These are phyloP conservation scores for Paramecium primaurelia DNA, from an alignment of 73 alveolate genomes.

Conservation along the genomic window DNA sequence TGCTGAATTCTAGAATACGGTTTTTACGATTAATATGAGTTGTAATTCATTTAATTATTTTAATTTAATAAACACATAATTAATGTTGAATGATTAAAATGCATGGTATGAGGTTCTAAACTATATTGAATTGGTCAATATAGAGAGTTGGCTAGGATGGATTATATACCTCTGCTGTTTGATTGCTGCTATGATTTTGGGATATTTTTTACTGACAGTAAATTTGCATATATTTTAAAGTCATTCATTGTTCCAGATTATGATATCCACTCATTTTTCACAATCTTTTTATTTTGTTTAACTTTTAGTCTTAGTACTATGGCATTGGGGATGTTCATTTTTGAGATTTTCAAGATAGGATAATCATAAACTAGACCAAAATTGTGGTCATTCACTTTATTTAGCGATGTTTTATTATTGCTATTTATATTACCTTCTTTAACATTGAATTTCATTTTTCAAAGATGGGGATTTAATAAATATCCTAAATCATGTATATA, in stretches of 20 bases:
- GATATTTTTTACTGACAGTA: constrained; percentile 17
- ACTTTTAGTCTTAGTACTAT: neutral
- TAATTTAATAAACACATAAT: neutral
- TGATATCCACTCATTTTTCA: neutral
- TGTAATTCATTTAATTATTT: neutral
- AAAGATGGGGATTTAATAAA: neutral
- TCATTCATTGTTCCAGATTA: constrained; percentile 35
- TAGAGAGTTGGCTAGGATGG: neutral
- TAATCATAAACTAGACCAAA: neutral
- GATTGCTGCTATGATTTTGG: neutral
- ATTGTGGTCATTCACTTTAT: neutral
- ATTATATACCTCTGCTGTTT: neutral
- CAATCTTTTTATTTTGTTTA: constrained; percentile 22
- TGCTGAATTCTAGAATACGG: neutral
- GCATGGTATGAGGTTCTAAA: neutral
- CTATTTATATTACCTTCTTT: neutral
- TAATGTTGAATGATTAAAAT: neutral
- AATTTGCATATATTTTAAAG: neutral
- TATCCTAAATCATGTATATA: neutral
- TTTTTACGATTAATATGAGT: neutral
- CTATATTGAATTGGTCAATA: neutral
- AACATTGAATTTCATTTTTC: neutral
- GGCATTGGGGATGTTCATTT: constrained; percentile 33
- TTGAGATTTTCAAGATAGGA: neutral
- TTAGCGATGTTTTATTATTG: neutral